Evolutionary conservation across 192 early-diverging fungal species (phyloP), one percentile per base, ranked within the genome.

Genomic region (Dissophora ornata): DNA sequence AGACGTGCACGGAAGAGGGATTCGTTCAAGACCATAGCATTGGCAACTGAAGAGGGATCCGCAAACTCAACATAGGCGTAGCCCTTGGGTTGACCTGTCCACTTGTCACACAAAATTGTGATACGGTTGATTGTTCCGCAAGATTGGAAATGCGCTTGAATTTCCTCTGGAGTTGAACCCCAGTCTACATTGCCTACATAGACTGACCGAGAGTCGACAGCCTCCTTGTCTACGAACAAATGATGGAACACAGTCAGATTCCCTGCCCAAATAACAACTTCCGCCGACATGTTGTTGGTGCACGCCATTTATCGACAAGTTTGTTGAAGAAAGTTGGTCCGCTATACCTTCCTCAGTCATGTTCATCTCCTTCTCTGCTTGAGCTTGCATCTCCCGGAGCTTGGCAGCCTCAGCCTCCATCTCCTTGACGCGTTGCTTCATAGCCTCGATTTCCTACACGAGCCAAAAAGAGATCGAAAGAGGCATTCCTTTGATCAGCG

Each of bases 151-250:
- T 96, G 95, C 32, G 88, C 90, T 77, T 98, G 96, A 42, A 99
- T 84, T 62, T 98, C 95, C 63, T 98, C 97, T n/a, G 97, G 96
- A 34, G 95, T 95, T n/a, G 94, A 84, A 40, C 81, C 84, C 83
- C 98, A 99, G 77, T 99, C 97, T 26, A 98, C 96, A 83, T 96
- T 97, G 33, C 96, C 95, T 25, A 98, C 93, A 74, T 97, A 98
- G 48, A 97, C 90, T 13, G 96, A 98, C 69, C 97, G 83, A 16
- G 79, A 62, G 46, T 99, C 97, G 21, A 92, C 89, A 30, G 90
- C 90, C 42, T 92, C 91, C 61, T 87, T 89, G 40, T 88, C 88
- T 78, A 42, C 8, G 40, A 19, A 29, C 21, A 32, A 15, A 33
- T 26, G 36, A 9, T 9, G 36, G 36, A 13, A n/a, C n/a, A n/a